Percentiles rank a stretch among this genome's conserved stretches.
Conservation (phyloP, 768 basidiomycete genomes). For the Hypholoma sublateritium region DNA sequence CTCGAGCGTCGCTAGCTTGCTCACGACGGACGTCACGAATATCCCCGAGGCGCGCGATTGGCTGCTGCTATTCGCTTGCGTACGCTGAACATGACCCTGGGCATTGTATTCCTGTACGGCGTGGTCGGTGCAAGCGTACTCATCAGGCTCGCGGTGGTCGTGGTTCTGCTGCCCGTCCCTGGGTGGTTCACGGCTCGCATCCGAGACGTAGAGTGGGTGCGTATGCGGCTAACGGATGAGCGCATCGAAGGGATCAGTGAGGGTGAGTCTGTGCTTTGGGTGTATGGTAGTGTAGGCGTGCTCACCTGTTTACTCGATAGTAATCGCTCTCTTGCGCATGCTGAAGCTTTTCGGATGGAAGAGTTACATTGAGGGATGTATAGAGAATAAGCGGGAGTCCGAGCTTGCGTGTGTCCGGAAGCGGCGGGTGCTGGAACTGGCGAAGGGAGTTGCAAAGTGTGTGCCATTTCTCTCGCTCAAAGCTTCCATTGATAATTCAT, state of each 20-base stretch:
- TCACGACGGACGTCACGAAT: conserved; percentile 60
- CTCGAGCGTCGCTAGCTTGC: not conserved
- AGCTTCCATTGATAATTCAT: too few species aligned
- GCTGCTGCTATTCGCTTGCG: conserved; percentile 31
- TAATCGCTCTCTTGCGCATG: too few species aligned
- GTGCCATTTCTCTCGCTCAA: not conserved
- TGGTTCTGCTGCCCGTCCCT: conserved; percentile 57
- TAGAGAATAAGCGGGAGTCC: too few species aligned
- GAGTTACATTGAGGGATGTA: too few species aligned
- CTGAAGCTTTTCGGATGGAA: too few species aligned
- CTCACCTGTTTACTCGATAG: too few species aligned
- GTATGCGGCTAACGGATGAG: conserved; percentile 37
- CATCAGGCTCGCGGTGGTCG: conserved; percentile 54
- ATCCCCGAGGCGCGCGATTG: conserved; percentile 40
- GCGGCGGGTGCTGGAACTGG: too few species aligned
- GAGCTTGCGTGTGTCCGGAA: too few species aligned
- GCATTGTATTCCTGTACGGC: conserved; percentile 44
- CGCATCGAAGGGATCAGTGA: not conserved
- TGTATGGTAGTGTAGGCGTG: too few species aligned
- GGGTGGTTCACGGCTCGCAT: conserved; percentile 52
- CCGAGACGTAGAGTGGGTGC: conserved; percentile 47
- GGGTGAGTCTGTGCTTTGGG: too few species aligned
- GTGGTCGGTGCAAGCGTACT: conserved; percentile 57
- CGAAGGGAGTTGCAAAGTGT: not conserved
- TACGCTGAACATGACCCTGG: conserved; percentile 40